These are phyloP conservation scores for Irpex sp. DNA, from an alignment of 1,284 basidiomycete species.

Conservation along the genomic window DNA sequence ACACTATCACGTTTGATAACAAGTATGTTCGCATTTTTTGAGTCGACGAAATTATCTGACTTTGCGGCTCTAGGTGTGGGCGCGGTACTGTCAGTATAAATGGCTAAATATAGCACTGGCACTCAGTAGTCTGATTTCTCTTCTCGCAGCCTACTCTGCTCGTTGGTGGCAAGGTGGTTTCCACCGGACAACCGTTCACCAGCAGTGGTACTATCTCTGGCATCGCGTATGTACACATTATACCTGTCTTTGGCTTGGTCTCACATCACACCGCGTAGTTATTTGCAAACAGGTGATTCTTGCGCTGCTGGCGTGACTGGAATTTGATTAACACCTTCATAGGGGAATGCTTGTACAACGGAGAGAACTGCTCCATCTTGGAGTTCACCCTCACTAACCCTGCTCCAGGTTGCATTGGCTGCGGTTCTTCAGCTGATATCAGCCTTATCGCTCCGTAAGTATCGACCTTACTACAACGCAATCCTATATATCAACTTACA, in stretches of 20 bases:
- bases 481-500: neutral
- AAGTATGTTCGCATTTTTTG: constrained; percentile 21
- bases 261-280: constrained; percentile 14
- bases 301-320: neutral
- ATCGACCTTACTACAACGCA: neutral
- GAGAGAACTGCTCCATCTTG: constrained; percentile 38
- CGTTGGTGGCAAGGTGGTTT: constrained; percentile 27
- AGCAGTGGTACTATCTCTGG: constrained; percentile 25
- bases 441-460: constrained; percentile 39
- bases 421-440: constrained; percentile 41
- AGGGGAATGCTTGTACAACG: constrained; percentile 36
- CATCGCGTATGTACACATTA: constrained; percentile 30
- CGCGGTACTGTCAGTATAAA: constrained; percentile 30
- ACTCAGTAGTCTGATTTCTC: neutral
- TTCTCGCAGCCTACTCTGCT: constrained; percentile 30
- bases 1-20: constrained; percentile 35
- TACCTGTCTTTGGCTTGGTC: neutral
- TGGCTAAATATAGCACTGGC: neutral
- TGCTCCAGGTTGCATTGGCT: constrained; percentile 25
- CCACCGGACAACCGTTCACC: constrained; percentile 31
- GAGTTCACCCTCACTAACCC: constrained; percentile 44
- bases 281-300: constrained; percentile 26
- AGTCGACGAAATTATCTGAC: neutral
- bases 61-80: constrained; percentile 28
- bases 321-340: neutral